Evolutionary conservation across 1,284 basidiomycete species (phyloP).

Genomic region (Pterulicium gracile): DNA sequence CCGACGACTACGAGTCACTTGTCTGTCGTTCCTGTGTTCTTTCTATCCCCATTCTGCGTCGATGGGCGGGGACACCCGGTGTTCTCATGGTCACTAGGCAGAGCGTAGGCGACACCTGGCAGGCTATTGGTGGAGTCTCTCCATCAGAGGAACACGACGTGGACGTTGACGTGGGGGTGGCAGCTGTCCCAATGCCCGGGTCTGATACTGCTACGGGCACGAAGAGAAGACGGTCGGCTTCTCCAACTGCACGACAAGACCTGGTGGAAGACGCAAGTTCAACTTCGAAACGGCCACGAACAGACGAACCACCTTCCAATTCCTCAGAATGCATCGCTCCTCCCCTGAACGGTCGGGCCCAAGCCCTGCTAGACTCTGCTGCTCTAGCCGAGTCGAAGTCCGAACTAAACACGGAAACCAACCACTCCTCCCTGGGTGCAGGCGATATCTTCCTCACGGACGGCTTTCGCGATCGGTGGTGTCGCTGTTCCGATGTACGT

Average conservation of each 20-base stretch:
- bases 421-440: constrained; percentile 26
- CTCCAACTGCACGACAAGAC: constrained; percentile 18
- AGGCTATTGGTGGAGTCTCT: constrained; percentile 23
- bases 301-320: constrained; percentile 5
- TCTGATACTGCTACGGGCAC: constrained; percentile 19
- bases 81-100: constrained; percentile 52
- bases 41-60: constrained; percentile 37
- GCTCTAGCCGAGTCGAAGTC: too few relatives aligned
- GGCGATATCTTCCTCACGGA: constrained; percentile 67
- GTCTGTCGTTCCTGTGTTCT: constrained; percentile 57
- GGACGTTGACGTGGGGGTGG: constrained; percentile 8
- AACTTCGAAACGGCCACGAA: not conserved
- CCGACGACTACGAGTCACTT: constrained; percentile 59
- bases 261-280: constrained; percentile 22
- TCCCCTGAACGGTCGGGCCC: too few relatives aligned
- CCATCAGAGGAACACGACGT: constrained; percentile 11
- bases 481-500: constrained; percentile 49
- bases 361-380: too few relatives aligned
- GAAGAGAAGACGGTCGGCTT: constrained; percentile 40
- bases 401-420: too few relatives aligned
- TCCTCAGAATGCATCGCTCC: not conserved
- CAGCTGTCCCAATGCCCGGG: constrained; percentile 8
- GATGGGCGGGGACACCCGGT: constrained; percentile 56
- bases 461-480: constrained; percentile 66
- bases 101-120: constrained; percentile 34